Evolutionary conservation across 2,329 filamentous ascomycete species (phyloP).

Genomic region (Fusarium mangiferae): DNA sequence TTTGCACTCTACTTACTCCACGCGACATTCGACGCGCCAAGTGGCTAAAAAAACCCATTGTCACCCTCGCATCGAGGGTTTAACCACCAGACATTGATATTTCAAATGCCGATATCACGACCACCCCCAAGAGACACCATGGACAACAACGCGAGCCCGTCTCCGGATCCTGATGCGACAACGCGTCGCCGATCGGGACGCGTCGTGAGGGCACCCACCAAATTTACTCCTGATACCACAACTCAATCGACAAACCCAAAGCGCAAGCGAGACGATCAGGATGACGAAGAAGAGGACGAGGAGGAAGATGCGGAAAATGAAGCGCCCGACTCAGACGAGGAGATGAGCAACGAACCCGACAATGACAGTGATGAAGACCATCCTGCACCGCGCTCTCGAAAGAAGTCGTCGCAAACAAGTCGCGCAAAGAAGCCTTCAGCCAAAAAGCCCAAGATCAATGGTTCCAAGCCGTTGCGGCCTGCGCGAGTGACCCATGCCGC

Average conservation of each 20-base stretch:
- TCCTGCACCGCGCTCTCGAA: slow-evolving; percentile 50
- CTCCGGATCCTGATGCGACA: slow-evolving; percentile 61
- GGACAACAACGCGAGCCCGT: slow-evolving; percentile 65
- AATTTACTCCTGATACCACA: slow-evolving; percentile 64
- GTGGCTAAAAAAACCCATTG: slow-evolving; percentile 44
- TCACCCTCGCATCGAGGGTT: slow-evolving; percentile 44
- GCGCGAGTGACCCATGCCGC: slow-evolving; percentile 49
- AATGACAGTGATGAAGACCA: slow-evolving; percentile 60
- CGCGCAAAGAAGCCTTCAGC: slow-evolving; percentile 66
- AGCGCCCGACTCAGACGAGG: slow-evolving; percentile 59
- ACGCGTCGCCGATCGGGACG: slow-evolving; percentile 75
- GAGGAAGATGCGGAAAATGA: slow-evolving; percentile 57
- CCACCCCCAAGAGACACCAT: slow-evolving; percentile 51
- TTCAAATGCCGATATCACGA: slow-evolving; percentile 39
- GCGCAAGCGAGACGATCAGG: slow-evolving; percentile 66
- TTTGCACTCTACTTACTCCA: slow-evolving; percentile 26
- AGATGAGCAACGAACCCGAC: slow-evolving; percentile 57
- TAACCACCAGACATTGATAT: slow-evolving; percentile 24
- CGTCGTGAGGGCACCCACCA: slow-evolving; percentile 69
- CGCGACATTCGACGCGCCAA: slow-evolving; percentile 47
- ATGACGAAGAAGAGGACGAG: slow-evolving; percentile 51
- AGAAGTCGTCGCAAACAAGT: slow-evolving; percentile 57
- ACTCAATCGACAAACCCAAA: slow-evolving; percentile 59
- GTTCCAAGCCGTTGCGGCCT: slow-evolving; percentile 53
- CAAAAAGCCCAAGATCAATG: slow-evolving; percentile 74